Conservation (phyloP, 345 rosid genomes). For the Pistacia integerrima region DNA sequence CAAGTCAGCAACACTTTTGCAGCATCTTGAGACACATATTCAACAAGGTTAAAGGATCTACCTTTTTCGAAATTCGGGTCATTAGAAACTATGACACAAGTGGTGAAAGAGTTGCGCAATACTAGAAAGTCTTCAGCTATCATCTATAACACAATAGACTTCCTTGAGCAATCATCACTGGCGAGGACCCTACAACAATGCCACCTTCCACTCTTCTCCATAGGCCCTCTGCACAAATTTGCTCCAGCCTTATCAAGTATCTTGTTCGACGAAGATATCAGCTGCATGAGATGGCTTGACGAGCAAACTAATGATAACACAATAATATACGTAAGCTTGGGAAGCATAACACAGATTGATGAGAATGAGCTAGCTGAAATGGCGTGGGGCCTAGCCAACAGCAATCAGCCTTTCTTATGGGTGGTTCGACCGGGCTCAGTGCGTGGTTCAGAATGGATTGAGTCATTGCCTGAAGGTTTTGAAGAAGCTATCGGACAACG, state of each 20-base stretch:
- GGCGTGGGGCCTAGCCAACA: constrained; percentile 37
- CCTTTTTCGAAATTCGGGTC: constrained; percentile 32
- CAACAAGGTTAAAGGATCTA: constrained; percentile 32
- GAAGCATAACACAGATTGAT: constrained; percentile 21
- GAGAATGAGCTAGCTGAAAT: constrained; percentile 31
- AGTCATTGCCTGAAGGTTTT: too few relatives aligned
- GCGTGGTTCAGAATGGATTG: too few relatives aligned
- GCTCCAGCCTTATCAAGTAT: constrained; percentile 24
- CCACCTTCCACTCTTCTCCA: constrained; percentile 28
- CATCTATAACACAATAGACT: constrained; percentile 32
- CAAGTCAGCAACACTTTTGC: too few relatives aligned
- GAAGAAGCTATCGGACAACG: too few relatives aligned
- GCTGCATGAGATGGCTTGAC: constrained; percentile 42
- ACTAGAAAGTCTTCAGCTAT: constrained; percentile 29
- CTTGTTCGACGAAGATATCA: constrained; percentile 30
- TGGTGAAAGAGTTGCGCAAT: constrained; percentile 18
- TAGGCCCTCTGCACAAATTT: constrained; percentile 43
- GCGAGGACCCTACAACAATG: constrained; percentile 15
- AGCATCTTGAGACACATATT: too few relatives aligned
- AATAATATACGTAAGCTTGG: constrained; percentile 40
- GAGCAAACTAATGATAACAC: constrained; percentile 28
- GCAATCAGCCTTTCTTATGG: too few relatives aligned
- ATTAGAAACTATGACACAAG: constrained; percentile 22
- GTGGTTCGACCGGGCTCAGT: too few relatives aligned
- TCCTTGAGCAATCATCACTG: constrained; percentile 32